Conservation (phyloP, 1,284 basidiomycete genomes). For the Heimioporus punctisporus region DNA sequence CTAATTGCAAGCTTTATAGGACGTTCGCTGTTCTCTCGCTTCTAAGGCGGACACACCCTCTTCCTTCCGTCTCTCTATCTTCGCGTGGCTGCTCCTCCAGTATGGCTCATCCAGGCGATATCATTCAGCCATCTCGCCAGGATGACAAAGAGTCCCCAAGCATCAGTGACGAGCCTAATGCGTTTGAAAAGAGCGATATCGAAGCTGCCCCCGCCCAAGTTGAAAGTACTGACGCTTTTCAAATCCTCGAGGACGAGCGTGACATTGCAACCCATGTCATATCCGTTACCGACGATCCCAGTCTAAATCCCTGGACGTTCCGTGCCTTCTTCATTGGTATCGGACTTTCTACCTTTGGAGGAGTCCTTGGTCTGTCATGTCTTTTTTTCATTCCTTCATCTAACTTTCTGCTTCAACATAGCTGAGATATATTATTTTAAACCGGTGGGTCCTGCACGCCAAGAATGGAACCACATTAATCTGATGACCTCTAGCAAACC, state of each 20-base stretch:
- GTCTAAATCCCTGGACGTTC: conserved; percentile 59
- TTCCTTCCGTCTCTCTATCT: no score
- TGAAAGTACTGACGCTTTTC: conserved; percentile 15
- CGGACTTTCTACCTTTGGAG: conserved; percentile 62
- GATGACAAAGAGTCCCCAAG: no score
- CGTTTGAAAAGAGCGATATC: conserved; percentile 21
- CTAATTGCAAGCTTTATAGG: no score
- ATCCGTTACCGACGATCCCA: conserved; percentile 55
- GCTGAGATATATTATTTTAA: conserved; percentile 68
- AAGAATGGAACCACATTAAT: neutral
- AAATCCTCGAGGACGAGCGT: conserved; percentile 42
- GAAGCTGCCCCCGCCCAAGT: conserved; percentile 25
- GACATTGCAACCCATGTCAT: conserved; percentile 57
- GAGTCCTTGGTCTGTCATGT: conserved; percentile 40
- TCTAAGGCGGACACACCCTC: no score
- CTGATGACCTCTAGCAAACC: conserved; percentile 38
- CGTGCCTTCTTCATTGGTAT: conserved; percentile 61
- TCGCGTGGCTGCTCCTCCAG: no score
- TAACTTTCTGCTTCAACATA: conserved; percentile 3
- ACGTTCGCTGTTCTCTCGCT: no score
- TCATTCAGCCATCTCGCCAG: no score
- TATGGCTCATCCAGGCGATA: no score
- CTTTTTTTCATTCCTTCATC: neutral
- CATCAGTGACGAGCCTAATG: no score
- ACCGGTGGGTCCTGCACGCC: conserved; percentile 33